A percentile compares a stretch with the other conserved stretches of the same genome.
phyloP scores from a whole-genome alignment of 2,329 filamentous ascomycete species.

The Sporothrix inflata region DNA sequence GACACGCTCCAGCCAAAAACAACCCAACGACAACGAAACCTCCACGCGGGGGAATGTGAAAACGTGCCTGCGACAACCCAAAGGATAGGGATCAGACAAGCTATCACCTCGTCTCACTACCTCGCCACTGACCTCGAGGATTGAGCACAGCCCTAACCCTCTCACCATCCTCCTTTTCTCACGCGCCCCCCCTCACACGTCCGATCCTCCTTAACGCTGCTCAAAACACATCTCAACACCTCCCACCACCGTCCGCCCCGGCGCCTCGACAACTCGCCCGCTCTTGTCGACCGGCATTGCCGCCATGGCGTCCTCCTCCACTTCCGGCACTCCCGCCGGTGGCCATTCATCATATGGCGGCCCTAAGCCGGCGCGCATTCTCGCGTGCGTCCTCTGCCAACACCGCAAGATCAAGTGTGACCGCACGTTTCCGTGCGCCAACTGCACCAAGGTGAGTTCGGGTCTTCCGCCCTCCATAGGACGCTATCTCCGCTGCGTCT shows the following conservation, averaged over 20 bases:
- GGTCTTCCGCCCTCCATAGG: not conserved
- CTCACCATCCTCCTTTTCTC: not conserved
- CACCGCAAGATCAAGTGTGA: slow-evolving; percentile 67
- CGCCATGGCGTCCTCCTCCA: slow-evolving; percentile 26
- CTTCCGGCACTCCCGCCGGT: slow-evolving; percentile 16
- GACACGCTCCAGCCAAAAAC: not conserved
- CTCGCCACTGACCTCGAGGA: not conserved
- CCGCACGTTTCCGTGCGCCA: slow-evolving; percentile 61
- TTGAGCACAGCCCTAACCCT: not conserved
- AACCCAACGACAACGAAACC: not conserved
- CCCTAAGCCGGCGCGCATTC: slow-evolving; percentile 49
- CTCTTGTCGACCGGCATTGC: slow-evolving; percentile 10
- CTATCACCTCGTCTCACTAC: not conserved
- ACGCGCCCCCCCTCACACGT: not conserved
- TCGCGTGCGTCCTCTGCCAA: slow-evolving; percentile 62
- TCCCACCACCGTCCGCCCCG: not conserved
- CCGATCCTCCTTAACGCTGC: not conserved
- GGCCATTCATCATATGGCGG: slow-evolving; percentile 1
- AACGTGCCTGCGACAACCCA: not conserved
- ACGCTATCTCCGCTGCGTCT: not conserved
- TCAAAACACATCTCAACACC: not conserved
- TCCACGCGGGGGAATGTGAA: not conserved
- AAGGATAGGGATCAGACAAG: not conserved
- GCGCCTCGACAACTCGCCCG: not conserved
- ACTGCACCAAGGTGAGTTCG: slow-evolving; percentile 59